Conservation (phyloP, 192 early-diverging fungal species). For the Helicostylum pulchrum region DNA sequence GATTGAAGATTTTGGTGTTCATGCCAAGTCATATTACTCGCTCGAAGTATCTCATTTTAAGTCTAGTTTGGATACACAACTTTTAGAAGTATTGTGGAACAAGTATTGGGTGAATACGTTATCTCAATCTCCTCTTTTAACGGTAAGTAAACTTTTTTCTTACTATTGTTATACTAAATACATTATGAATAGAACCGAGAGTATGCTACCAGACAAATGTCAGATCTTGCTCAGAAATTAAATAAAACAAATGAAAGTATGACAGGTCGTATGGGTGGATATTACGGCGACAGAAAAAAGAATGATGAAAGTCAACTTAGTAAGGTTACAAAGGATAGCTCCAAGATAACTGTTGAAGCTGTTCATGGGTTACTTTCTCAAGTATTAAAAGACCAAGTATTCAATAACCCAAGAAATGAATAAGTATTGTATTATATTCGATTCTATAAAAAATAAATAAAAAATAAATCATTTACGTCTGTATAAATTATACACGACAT, state of each 20-base stretch:
- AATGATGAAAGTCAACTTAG: slow-evolving; percentile 60
- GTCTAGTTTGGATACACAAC: slow-evolving; percentile 78
- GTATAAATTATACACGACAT: too few relatives aligned
- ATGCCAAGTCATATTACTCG: slow-evolving; percentile 85
- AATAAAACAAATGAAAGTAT: slow-evolving; percentile 67
- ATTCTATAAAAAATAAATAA: too few relatives aligned
- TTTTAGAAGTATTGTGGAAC: slow-evolving; percentile 93
- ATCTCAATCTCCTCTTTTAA: slow-evolving; percentile 85
- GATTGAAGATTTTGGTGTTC: slow-evolving; percentile 98
- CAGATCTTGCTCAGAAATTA: slow-evolving; percentile 79
- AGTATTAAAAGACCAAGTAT: slow-evolving; percentile 78
- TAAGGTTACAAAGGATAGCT: slow-evolving; percentile 71
- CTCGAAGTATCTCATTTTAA: slow-evolving; percentile 92
- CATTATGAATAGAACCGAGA: slow-evolving; percentile 65
- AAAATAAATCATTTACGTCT: too few relatives aligned
- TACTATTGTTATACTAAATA: not conserved
- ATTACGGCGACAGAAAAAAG: slow-evolving; percentile 49
- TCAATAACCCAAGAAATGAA: slow-evolving; percentile 45
- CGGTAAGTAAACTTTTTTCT: slow-evolving; percentile 46
- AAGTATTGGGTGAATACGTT: slow-evolving; percentile 98
- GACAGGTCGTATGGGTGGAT: slow-evolving; percentile 43
- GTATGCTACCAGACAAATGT: slow-evolving; percentile 73
- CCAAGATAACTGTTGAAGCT: slow-evolving; percentile 77
- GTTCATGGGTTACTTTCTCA: slow-evolving; percentile 79
- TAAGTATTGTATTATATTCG: too few relatives aligned